Conservation (phyloP, 2,329 filamentous ascomycete genomes). For the Diaporthe ampelina region DNA sequence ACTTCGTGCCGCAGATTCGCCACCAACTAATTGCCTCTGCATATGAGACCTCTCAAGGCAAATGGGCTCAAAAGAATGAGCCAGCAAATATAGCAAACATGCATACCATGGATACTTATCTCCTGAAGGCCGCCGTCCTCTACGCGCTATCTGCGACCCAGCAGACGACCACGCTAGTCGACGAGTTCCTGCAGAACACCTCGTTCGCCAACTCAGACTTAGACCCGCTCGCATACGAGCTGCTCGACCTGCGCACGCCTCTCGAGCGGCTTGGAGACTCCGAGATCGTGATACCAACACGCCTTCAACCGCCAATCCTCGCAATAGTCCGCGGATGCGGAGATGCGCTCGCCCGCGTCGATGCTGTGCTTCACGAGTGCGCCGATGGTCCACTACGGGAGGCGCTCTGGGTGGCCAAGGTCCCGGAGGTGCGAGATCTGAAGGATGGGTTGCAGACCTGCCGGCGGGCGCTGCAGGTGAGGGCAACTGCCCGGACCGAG, state of each 20-base stretch:
- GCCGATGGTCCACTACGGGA: conserved; percentile 22
- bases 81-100: too few species aligned
- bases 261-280: conserved; percentile 37
- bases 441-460: conserved; percentile 34
- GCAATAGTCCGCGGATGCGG: conserved; percentile 36
- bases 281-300: conserved; percentile 34
- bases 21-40: neutral
- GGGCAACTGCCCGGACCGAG: neutral
- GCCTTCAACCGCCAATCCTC: conserved; percentile 31
- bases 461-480: conserved; percentile 37
- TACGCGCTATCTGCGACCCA: conserved; percentile 34
- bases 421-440: conserved; percentile 26
- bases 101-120: conserved; percentile 32
- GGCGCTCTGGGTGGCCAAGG: conserved; percentile 19
- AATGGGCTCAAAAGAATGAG: conserved; percentile 1
- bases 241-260: conserved; percentile 35
- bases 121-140: conserved; percentile 35
- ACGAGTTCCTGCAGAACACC: conserved; percentile 32
- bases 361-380: conserved; percentile 28
- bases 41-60: neutral
- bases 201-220: conserved; percentile 21
- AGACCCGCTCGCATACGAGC: conserved; percentile 38
- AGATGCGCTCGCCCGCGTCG: conserved; percentile 38
- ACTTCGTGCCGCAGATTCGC: neutral
- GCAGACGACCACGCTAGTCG: conserved; percentile 32